Evolutionary conservation across 1,284 basidiomycete species (phyloP).

Genomic region (Abortiporus biennis): DNA sequence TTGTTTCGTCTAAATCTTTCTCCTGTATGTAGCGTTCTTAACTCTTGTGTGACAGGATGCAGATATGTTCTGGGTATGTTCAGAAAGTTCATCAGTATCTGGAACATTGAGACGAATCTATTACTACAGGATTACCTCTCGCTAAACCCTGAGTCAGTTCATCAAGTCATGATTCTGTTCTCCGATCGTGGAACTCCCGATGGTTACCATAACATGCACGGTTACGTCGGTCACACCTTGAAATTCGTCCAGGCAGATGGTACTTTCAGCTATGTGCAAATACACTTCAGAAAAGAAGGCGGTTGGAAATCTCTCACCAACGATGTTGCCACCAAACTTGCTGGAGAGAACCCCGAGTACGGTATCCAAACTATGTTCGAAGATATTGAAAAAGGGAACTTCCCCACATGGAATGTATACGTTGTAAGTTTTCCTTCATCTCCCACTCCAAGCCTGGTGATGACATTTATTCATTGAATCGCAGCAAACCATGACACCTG

Average conservation of each 20-base stretch:
- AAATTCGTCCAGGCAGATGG: conserved; percentile 84
- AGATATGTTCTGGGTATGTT: conserved; percentile 71
- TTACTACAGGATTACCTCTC: conserved; percentile 72
- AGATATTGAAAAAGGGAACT: conserved; percentile 72
- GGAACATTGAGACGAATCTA: background rate
- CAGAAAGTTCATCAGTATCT: background rate
- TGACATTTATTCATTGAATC: conserved; percentile 5
- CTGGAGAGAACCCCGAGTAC: conserved; percentile 80
- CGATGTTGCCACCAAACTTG: conserved; percentile 45
- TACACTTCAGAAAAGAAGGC: conserved; percentile 72
- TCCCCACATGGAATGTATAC: conserved; percentile 76
- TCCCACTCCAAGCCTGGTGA: background rate
- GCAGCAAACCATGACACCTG: conserved; percentile 84
- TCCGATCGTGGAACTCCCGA: conserved; percentile 89
- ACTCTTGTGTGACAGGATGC: conserved; percentile 37
- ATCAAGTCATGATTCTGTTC: conserved; percentile 88
- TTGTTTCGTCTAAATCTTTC: background rate
- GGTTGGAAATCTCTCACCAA: conserved; percentile 77
- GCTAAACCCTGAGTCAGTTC: conserved; percentile 90
- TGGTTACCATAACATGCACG: conserved; percentile 80
- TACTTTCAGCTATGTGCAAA: conserved; percentile 77
- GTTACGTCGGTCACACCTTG: conserved; percentile 91
- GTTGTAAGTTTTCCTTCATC: conserved; percentile 28
- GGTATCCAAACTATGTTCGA: conserved; percentile 74
- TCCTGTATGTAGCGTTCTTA: background rate